A percentile compares a stretch with the other conserved stretches of the same genome.
Conservation (phyloP, 2,329 filamentous ascomycete genomes). For the Paraphaeosphaeria sporulosa region DNA sequence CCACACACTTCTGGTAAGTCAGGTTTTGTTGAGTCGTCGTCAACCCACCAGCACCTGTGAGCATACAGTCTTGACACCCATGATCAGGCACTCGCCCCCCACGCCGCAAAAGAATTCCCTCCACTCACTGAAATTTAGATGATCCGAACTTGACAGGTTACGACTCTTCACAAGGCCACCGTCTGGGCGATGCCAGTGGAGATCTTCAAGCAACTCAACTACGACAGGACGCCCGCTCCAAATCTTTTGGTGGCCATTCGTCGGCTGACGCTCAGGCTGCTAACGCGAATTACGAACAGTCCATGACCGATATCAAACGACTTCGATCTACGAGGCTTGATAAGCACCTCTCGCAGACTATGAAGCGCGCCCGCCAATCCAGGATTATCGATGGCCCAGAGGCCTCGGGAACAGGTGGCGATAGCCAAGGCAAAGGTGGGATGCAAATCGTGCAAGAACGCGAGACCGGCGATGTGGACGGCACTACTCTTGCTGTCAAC, state of each 20-base stretch:
- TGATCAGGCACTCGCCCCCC: constrained; percentile 37
- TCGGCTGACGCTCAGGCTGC: constrained; percentile 64
- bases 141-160: constrained; percentile 74
- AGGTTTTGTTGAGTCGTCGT: constrained; percentile 13
- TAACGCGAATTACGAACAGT: constrained; percentile 81
- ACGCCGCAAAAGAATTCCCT: constrained; percentile 38
- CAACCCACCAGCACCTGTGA: constrained; percentile 19
- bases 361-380: constrained; percentile 87
- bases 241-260: constrained; percentile 71
- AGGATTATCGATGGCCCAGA: constrained; percentile 90
- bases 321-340: constrained; percentile 93
- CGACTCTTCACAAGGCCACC: constrained; percentile 71
- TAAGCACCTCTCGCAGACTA: constrained; percentile 91
- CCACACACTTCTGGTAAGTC: constrained; percentile 71
- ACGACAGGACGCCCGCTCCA: constrained; percentile 73
- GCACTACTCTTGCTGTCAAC: constrained; percentile 88
- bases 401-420: constrained; percentile 74
- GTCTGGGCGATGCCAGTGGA: constrained; percentile 57
- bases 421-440: constrained; percentile 63
- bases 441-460: constrained; percentile 85
- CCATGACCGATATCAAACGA: constrained; percentile 91
- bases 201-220: constrained; percentile 62
- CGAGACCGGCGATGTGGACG: constrained; percentile 74
- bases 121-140: constrained; percentile 57
- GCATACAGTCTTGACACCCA: constrained; percentile 41